Evolutionary conservation across 208 protist species (phyloP), one percentile per base, ranked within the genome.

Genomic region (Crithidia acanthocephali): DNA sequence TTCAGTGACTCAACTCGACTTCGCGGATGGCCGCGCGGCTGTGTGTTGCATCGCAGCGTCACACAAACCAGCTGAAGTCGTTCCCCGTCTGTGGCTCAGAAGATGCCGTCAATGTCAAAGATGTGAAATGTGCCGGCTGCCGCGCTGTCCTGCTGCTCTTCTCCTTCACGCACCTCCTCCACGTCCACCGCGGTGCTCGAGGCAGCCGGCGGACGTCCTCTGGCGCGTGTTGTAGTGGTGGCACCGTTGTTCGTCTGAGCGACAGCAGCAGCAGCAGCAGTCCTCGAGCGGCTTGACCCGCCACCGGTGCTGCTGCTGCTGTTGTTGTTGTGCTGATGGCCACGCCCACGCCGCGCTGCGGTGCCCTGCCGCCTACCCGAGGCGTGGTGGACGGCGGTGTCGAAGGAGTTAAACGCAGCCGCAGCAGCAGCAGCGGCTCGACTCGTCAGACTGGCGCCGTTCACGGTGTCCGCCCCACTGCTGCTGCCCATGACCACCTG

Each of bases 61-160:
- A n/a, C n/a, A n/a, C n/a, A n/a, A n/a, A n/a, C n/a, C n/a, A n/a
- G n/a, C n/a, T n/a, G n/a, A n/a, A n/a, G n/a, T n/a, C n/a, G n/a
- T n/a, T n/a, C n/a, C n/a, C n/a, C n/a, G n/a, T n/a, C n/a, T n/a
- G n/a, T n/a, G n/a, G n/a, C 16, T 79, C 45, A 92, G 66, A 86
- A 93, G 55, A 93, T 84, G 25, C 82, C 87, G 16, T 93, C 87
- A 8, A 93, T 83, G 73, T 93, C 87, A 55, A 92, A 92, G 15
- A 92, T 88, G 58, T 85, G 77, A 48, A 87, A 86, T 7, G 48
- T 52, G 62, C 35, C 48, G 48, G 33, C 35, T 11, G 45, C 47
- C 32, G 50, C 33, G 62, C 47, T 37, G 13, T 28, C 50, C 3
- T n/a, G 62, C 35, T 28, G 30, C 4, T 47, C 47, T 2, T 10